Percentiles rank a stretch among this genome's conserved stretches.
These are phyloP conservation scores for Musa schizocarpa DNA, from an alignment of 176 grass and related monocot genomes.

Conservation along the genomic window DNA sequence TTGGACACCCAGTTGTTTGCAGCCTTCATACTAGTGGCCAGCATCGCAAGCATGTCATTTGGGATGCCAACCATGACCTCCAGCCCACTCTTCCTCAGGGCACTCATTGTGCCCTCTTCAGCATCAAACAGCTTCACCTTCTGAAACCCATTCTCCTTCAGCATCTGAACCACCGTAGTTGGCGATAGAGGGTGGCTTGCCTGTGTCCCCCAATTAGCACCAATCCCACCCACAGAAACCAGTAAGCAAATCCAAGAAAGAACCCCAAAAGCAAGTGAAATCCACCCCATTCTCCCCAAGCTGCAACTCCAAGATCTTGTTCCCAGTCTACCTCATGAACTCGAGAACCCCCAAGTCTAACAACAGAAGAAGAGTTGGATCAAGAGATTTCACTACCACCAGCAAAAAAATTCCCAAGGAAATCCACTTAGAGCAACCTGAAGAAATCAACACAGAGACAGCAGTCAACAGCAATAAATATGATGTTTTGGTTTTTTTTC, in stretches of 20 bases:
- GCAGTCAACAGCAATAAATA: constrained; percentile 1
- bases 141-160: constrained; percentile 74
- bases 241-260: constrained; percentile 42
- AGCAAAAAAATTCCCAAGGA: background rate
- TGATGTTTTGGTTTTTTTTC: background rate
- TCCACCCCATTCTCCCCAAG: background rate
- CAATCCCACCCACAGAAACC: constrained; percentile 49
- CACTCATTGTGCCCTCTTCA: constrained; percentile 75
- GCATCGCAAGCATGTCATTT: constrained; percentile 56
- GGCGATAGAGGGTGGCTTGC: constrained; percentile 81
- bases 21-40: constrained; percentile 54
- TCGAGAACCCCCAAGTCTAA: background rate
- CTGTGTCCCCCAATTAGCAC: constrained; percentile 97
- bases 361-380: background rate
- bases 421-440: constrained; percentile 10
- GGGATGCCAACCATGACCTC: constrained; percentile 99
- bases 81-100: constrained; percentile 81
- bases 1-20: constrained; percentile 78
- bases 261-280: constrained; percentile 10
- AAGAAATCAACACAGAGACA: background rate
- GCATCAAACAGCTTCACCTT: constrained; percentile 97
- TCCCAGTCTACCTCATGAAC: background rate
- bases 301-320: background rate
- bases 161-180: constrained; percentile 71
- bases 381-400: background rate